Conservation (phyloP, 2,329 filamentous ascomycete genomes). For the Fusarium robinianum region DNA sequence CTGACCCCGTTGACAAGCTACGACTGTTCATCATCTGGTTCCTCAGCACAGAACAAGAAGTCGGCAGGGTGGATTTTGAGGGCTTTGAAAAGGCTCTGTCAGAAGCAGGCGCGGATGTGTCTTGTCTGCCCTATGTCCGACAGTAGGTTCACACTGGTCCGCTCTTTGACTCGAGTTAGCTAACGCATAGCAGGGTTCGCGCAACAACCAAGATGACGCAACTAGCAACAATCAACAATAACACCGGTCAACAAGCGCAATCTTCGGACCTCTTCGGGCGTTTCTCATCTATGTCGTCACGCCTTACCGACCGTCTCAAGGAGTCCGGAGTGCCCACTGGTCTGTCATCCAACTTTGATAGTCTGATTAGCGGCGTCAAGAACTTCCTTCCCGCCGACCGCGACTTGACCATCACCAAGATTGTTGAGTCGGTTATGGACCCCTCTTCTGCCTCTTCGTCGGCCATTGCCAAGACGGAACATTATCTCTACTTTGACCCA, state of each 20-base stretch:
- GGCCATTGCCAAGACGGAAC: slow-evolving; percentile 94
- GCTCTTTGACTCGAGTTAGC: slow-evolving; percentile 6
- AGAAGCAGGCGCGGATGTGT: slow-evolving; percentile 74
- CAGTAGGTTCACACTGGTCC: slow-evolving; percentile 59
- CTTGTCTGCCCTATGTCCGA: slow-evolving; percentile 81
- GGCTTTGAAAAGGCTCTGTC: slow-evolving; percentile 84
- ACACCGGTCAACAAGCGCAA: slow-evolving; percentile 62
- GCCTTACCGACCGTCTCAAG: slow-evolving; percentile 91
- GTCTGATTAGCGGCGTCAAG: slow-evolving; percentile 92
- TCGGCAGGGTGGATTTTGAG: slow-evolving; percentile 79
- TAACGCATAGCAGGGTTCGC: slow-evolving; percentile 65
- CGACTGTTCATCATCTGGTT: slow-evolving; percentile 97
- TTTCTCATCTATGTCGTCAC: slow-evolving; percentile 88
- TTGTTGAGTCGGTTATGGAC: slow-evolving; percentile 98
- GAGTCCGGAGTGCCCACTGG: slow-evolving; percentile 78
- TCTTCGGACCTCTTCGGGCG: slow-evolving; percentile 87
- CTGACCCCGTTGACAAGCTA: slow-evolving; percentile 84
- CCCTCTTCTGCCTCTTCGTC: slow-evolving; percentile 85
- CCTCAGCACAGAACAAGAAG: slow-evolving; percentile 88
- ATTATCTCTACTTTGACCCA: slow-evolving; percentile 96
- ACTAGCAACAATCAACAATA: slow-evolving; percentile 85
- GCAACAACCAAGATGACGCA: slow-evolving; percentile 98
- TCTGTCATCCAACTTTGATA: slow-evolving; percentile 82
- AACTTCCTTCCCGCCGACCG: slow-evolving; percentile 97
- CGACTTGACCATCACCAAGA: slow-evolving; percentile 95